Evolutionary conservation across 2,329 filamentous ascomycete genomes (phyloP), one percentile per base, ranked within the genome.

Genomic region (Cordyceps cateniannulata): DNA sequence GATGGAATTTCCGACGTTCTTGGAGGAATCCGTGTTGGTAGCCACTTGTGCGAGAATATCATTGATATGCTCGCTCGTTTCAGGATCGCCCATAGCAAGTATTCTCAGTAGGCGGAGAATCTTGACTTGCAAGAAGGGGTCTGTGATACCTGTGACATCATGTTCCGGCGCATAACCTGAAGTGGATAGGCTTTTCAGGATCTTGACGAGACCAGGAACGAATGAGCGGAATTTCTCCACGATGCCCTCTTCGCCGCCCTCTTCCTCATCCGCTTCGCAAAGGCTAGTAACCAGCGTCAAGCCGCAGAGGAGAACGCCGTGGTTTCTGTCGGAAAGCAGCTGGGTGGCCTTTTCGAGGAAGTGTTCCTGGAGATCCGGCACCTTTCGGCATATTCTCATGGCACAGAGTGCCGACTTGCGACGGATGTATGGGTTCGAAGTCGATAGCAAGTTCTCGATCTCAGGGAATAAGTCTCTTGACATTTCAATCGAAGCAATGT

Each of bases 401-500:
- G 95, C 95, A 76, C 95, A 99, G n/a, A 99, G 83, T 4, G 95
- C 95, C 20, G 95, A 95, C 79, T 99, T 99, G 68, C 95, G 86
- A 68, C 95, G 85, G 71, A 99, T 97, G 73, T 99, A 99, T n/a
- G 95, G 95, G 73, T 99, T 99, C 58, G 92, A 88, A 53, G 93
- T 97, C 47, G 92, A 89, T 65, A 99, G 80, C 53, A 98, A 86
- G 63, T 84, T 90, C 75, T 99, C 96, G 73, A 99, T 90, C 81
- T 99, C 93, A 66, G 92, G 85, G 74, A 99, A 99, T 22, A 99
- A 80, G 76, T 99, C 95, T 80, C 95, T 85, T 20, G 95, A 96
- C 95, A 99, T 99, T 74, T 99, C 95, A 70, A 98, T 83, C 1
- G 93, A 97, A 62, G 96, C 93, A 68, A 99, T 99, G 74, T 99